Conservation (phyloP, 192 early-diverging fungal species). For the Gigaspora rosea region DNA sequence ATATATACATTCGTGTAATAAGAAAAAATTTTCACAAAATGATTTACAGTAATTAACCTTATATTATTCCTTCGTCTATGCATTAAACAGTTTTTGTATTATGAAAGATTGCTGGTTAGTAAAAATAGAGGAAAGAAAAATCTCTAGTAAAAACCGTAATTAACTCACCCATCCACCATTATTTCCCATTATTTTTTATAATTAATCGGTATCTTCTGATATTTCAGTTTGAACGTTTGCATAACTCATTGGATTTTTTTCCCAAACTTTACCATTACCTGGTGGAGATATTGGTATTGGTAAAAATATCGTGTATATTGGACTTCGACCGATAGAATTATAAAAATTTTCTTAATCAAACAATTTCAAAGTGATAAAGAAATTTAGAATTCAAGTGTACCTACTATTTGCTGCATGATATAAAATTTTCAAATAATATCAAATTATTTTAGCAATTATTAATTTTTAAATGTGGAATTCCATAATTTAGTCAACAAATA, state of each 20-base stretch:
- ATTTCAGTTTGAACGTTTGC: slow-evolving; percentile 8
- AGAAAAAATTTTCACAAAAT: too few species aligned
- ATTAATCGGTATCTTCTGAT: slow-evolving; percentile 18
- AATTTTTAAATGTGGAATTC: background rate
- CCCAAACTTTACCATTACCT: slow-evolving; percentile 48
- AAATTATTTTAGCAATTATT: background rate
- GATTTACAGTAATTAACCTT: too few species aligned
- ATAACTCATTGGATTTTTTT: slow-evolving; percentile 37
- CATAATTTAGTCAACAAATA: background rate
- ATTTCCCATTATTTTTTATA: too few species aligned
- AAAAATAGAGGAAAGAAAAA: too few species aligned
- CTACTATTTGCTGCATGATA: slow-evolving; percentile 12
- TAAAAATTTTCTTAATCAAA: background rate
- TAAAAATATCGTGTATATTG: slow-evolving; percentile 54
- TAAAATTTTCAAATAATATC: background rate
- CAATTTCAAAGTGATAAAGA: background rate
- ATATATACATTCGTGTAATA: too few species aligned
- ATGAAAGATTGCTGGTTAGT: too few species aligned
- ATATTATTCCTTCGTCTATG: too few species aligned
- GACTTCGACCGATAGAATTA: slow-evolving; percentile 32
- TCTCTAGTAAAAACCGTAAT: too few species aligned
- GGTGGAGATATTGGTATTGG: slow-evolving; percentile 54
- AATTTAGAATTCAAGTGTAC: background rate
- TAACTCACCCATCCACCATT: too few species aligned
- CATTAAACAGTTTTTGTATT: too few species aligned